phyloP scores from a whole-genome alignment of 2,329 filamentous ascomycete species.

The Colletotrichum musicola region DNA sequence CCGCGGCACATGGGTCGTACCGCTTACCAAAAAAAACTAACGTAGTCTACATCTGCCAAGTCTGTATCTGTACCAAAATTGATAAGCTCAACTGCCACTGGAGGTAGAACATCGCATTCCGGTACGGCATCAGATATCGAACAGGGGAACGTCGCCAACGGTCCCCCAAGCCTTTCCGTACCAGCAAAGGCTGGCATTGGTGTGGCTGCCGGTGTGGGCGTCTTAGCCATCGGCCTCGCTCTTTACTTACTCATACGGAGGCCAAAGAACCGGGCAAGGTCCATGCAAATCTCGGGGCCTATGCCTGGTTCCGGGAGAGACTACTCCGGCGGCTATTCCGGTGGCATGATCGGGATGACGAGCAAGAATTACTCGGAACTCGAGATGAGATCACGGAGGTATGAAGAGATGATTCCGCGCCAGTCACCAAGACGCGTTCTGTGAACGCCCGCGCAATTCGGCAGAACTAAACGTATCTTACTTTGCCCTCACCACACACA shows the following conservation, averaged over 20 bases:
- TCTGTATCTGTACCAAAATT: conserved; percentile 34
- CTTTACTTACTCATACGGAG: conserved; percentile 56
- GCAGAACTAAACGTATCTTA: not conserved
- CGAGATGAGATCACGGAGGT: conserved; percentile 65
- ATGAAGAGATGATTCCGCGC: conserved; percentile 70
- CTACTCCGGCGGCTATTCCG: conserved; percentile 40
- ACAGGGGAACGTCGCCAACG: conserved; percentile 11
- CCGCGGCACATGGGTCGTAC: not conserved
- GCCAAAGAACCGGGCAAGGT: conserved; percentile 45
- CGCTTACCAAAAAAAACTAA: not conserved
- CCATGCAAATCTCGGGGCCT: conserved; percentile 64
- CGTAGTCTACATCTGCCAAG: conserved; percentile 18
- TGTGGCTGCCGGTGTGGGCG: conserved; percentile 58
- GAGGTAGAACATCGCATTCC: conserved; percentile 22
- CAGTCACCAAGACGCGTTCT: conserved; percentile 61
- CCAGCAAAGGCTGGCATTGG: conserved; percentile 64
- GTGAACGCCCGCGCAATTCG: conserved; percentile 38
- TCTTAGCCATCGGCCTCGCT: conserved; percentile 54
- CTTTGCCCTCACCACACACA: not conserved
- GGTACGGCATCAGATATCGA: conserved; percentile 14
- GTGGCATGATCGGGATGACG: conserved; percentile 27
- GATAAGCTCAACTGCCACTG: conserved; percentile 7
- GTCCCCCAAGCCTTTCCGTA: conserved; percentile 51
- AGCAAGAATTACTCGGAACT: conserved; percentile 56
- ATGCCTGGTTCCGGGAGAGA: conserved; percentile 60